Base-by-base conservation (phyloP, 192 early-diverging fungal species). In the Umbelopsis isabellina region DNA sequence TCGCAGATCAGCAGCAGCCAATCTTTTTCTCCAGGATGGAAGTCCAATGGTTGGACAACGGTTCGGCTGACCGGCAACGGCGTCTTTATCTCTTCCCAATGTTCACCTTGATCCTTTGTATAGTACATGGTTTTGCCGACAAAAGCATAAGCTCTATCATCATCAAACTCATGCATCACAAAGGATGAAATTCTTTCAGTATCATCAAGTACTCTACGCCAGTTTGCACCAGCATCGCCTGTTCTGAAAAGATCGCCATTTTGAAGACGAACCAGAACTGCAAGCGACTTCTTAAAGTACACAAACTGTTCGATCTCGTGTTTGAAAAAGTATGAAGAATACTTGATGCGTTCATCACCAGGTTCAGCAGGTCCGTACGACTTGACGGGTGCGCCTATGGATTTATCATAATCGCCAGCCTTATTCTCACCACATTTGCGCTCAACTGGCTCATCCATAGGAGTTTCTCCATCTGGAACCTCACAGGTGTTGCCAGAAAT, bases 1-100 rank as follows among this genome's bases (percentile, higher is more conserved):
- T 91, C 88, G 23, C 89, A 93, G 8, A 95, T 79, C 84, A 90
- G 95, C 7, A 96, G 76, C 51, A 96, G 82, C 92, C 94, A 98
- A 74, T 98, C 95, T 8, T 86, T 76, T 68, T 98, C 86, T 10
- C 79, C 79, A 2, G 96, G 93, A 75, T 97, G 95, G 67, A 96
- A 97, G 77, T 98, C 95, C 1, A 99, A 25, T 6, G 96, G 73
- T 23, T 91, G 76, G 21, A 82, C 84, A 53, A 94, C 69, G 8
- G 20, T 61, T 15, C 69, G 81, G 75, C 94, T 97, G 55, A 90
- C 93, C 3, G 74, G 68, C 3, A 76, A 79, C 21, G 92, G 88
- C 7, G 86, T 71, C 7, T 79, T 58, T 1, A 91, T 64, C 21
- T 79, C 72, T 7, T 67, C 65, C 49, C 80, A 82, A 9, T 58